Evolutionary conservation across 2,329 filamentous ascomycete genomes (phyloP), one percentile per base, ranked within the genome.

Genomic region (Fusarium albidum): DNA sequence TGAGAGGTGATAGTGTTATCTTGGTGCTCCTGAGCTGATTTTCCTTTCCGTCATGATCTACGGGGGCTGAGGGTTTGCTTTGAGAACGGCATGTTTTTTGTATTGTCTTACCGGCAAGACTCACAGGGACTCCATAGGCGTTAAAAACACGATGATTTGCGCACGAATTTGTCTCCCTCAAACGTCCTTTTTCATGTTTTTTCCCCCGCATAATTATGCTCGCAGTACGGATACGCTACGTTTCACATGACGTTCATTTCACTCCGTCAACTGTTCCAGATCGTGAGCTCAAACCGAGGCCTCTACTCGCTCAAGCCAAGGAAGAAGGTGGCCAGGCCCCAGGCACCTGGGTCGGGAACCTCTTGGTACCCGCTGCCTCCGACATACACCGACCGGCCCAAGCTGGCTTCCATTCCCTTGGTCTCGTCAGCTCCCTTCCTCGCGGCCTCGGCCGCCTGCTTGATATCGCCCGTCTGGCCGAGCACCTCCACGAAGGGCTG

Each of bases 381-480:
- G 6, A 77, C 71, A 51, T 77, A 77, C 6, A 77, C 75, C 1
- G 74, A 70, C 55, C 79, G 64, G 8, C 95, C 95, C 33, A 99
- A 78, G 65, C 88, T 95, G 34, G 95, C 91, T 72, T 89, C 86
- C 93, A 99, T 97, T 18, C 89, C 90, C 78, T 93, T 96, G 15
- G 95, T 98, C 26, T 84, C 84, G 60, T 94, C 88, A 5, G 93
- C 89, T 1, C 89, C 95, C 39, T 86, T 80, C 59, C 84, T 83
- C 1, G 92, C 88, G 3, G 91, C 92, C 65, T 85, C 79, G 0
- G 91, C 92, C 8, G 95, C 93, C 69, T 86, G 80, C 61, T 84
- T 82, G 15, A 95, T 71, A 69, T 90, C 84, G 12, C 84, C 84
- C 1, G 86, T 87, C 67, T 82, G 74, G 7, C 75, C 79, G 3